These are phyloP conservation scores for Russula compacta DNA, from an alignment of 768 basidiomycete species.

Conservation along the genomic window DNA sequence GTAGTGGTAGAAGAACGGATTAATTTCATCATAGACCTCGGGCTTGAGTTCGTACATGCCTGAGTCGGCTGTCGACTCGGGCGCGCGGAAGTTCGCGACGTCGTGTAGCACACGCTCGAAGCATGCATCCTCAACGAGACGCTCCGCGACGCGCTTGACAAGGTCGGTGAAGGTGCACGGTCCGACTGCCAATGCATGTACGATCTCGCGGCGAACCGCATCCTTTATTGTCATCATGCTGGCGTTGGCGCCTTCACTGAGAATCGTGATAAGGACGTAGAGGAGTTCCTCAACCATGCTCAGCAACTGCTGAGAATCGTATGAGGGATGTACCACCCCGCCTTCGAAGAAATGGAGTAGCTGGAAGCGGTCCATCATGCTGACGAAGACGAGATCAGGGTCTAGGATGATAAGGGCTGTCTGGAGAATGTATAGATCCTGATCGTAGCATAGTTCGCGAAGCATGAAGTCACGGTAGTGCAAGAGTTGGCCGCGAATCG, in stretches of 20 bases:
- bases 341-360: conserved; percentile 75
- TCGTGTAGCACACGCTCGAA: conserved; percentile 73
- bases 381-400: conserved; percentile 70
- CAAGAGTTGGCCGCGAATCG: conserved; percentile 86
- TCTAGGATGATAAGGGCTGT: conserved; percentile 70
- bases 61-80: conserved; percentile 66
- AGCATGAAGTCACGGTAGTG: conserved; percentile 97
- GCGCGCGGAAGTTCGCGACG: conserved; percentile 75
- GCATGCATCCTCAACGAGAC: conserved; percentile 72
- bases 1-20: conserved; percentile 95
- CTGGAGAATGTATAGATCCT: conserved; percentile 88
- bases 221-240: conserved; percentile 52
- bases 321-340: conserved; percentile 43
- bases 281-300: conserved; percentile 91
- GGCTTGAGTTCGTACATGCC: conserved; percentile 88
- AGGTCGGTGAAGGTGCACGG: conserved; percentile 87
- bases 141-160: conserved; percentile 82
- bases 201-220: conserved; percentile 73
- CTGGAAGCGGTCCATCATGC: conserved; percentile 85
- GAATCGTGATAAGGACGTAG: conserved; percentile 76
- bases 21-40: conserved; percentile 75
- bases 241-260: conserved; percentile 74
- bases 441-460: conserved; percentile 93
- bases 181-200: conserved; percentile 84
- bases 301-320: conserved; percentile 62